Evolutionary conservation across 129 eudicot species (phyloP), one percentile per base, ranked within the genome.

Genomic region (Centella asiatica): DNA sequence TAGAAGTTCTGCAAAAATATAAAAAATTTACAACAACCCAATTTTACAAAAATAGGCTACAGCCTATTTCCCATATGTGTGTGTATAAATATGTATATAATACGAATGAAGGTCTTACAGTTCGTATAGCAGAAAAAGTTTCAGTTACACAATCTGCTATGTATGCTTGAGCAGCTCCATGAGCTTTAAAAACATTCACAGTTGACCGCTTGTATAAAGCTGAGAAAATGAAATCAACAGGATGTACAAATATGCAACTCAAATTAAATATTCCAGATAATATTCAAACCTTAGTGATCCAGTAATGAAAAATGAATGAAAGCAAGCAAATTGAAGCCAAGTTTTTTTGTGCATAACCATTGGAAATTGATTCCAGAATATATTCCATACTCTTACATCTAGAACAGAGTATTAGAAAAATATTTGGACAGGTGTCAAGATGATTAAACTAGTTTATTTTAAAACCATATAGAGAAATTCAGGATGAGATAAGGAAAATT

Each of bases 91-190:
- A n/a, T n/a, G n/a, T n/a, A n/a, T n/a, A n/a, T n/a, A n/a, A n/a
- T n/a, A n/a, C n/a, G 32, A 65, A 27, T 40, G 23, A 36, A 18
- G 44, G 57, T 67, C 98, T 84, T 68, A 92, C 98, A 14, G 98
- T 92, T 48, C 98, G 98, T 52, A 92, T 87, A 22, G 98, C 95
- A 59, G 98, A 80, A 70, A 92, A 79, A 11, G 98, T 83, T 82
- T 92, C 98, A 54, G 85, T 79, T 61, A 92, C 80, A 84, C 94
- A 87, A 69, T 92, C 98, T 61, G 98, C 93, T 64, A 92, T 87
- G 29, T 75, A 75, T 45, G 95, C 95, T 71, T 92, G 98, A 66
- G 80, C 87, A 51, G 73, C 66, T 17, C 98, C 98, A 80, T 92
- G 88, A 68, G 95, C 95, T 84, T 80, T 87, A 56, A 92, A 92